Base-by-base conservation (phyloP, 352 stramenopile genomes). In the Phytophthora megakarya region DNA sequence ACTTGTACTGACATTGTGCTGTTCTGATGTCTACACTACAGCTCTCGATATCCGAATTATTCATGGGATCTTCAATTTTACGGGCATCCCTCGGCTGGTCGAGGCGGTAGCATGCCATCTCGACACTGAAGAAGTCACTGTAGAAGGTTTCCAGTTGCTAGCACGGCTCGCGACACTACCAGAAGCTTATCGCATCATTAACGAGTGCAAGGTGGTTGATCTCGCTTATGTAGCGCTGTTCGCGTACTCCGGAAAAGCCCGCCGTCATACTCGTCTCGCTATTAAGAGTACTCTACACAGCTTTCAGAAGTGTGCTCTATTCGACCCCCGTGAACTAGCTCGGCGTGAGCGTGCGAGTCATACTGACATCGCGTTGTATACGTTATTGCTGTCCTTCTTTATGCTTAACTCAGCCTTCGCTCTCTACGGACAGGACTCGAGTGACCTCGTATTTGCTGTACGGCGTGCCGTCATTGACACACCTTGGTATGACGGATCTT, bases 141-240 rank as follows among this genome's bases (percentile, higher is more conserved):
- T 93, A 7, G 84, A 93, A 61, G 81, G 84, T 1, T 90, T 93
- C 37, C 84, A 88, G 40, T 60, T 93, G 11, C 76, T 93, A 5
- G 60, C 79, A 30, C 72, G 77, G 5, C 55, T 93, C 2, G 84
- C 81, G 0, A 47, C 52, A 9, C 52, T 88, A 3, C 73, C 65
- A 1, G 72, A 90, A 15, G 73, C 77, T 0, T 87, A 78, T 40
- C 61, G 62, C 12, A 66, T 75, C 25, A 72, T 90, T 30, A 90
- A 93, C 49, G 64, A 80, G 12, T 78, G 69, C 50, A 87, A 88
- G 26, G 81, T 90, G 38, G 59, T 91, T 48, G 84, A 93, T 60
- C 70, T 93, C 3, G 81, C 80, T 50, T 89, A 90, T 25, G 72
- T 89, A 21, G 84, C 81, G 3, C 67, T 88, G 15, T 92, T 89